Base-by-base conservation (phyloP, 257 asterid genomes). In the Solanum habrochaites region DNA sequence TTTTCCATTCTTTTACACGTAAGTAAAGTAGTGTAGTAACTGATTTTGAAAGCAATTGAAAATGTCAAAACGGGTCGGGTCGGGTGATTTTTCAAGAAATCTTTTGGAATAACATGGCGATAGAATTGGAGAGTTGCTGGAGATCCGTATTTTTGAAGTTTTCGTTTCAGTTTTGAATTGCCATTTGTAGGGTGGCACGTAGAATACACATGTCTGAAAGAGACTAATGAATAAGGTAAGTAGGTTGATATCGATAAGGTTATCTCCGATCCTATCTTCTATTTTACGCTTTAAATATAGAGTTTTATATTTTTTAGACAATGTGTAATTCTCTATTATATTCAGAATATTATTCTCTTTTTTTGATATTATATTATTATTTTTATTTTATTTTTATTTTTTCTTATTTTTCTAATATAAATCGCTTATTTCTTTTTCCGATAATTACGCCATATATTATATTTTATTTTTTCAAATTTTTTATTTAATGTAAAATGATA, bases 61-160 rank as follows among this genome's bases (percentile, higher is more conserved):
- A 64, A 47, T 80, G 45, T 49, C 85, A 81, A 49, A 10, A 13
- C n/a, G 66, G 62, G 39, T 81, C 67, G 45, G 43, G 27, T 80
- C 56, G 13, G 15, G 82, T n/a, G 27, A 42, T 21, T 5, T 11
- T 11, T 10, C 4, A 11, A 40, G 21, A 4, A 39, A 0, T 12
- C 39, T 73, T 52, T 52, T 52, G n/a, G n/a, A 52, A 52, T 23
- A 52, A 18, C 62, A 52, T 18, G 62, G 62, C n/a, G 10, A 52
- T 0, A 52, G 62, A 52, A 18, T 6, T 43, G 49, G 31, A 40
- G 6, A 40, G 11, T 11, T 69, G 49, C 35, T 74, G 83, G 39
- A 77, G 62, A 77, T 77, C 39, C 83, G 39, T 42, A 21, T 25
- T 77, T 43, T 77, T 77, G 39, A 77, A 77, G 39, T 75, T 75